These are phyloP conservation scores for carrot (Daucus carota) DNA, from an alignment of 129 eudicot genomes.

Conservation along the genomic window DNA sequence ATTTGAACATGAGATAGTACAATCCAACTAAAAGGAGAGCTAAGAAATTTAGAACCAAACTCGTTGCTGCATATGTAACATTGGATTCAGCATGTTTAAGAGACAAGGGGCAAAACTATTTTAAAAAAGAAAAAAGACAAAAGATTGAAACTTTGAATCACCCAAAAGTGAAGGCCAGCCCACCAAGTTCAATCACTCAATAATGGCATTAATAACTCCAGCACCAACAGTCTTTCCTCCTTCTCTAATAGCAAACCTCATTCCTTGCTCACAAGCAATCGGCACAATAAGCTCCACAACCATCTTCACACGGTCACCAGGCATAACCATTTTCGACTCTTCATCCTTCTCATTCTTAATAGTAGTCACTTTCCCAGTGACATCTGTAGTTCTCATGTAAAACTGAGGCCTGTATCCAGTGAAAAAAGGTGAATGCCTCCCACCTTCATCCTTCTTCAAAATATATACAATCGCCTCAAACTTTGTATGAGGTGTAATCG, in stretches of 20 bases:
- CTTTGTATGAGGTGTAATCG: slow-evolving; percentile 66
- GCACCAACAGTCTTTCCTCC: slow-evolving; percentile 99
- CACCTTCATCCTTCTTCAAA: slow-evolving; percentile 90
- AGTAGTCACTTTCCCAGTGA: slow-evolving; percentile 63
- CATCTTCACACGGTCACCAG: slow-evolving; percentile 92
- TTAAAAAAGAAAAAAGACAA: slow-evolving; percentile 20
- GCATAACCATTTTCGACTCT: slow-evolving; percentile 93
- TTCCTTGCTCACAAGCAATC: slow-evolving; percentile 77
- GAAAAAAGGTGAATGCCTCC: slow-evolving; percentile 83
- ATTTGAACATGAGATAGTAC: slow-evolving; percentile 20
- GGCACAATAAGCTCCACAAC: slow-evolving; percentile 81
- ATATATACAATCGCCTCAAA: slow-evolving; percentile 75
- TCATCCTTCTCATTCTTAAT: slow-evolving; percentile 82
- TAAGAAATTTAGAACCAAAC: slow-evolving; percentile 20
- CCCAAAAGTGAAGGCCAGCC: slow-evolving; percentile 10
- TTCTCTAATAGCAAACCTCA: slow-evolving; percentile 97
- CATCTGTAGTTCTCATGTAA: slow-evolving; percentile 92
- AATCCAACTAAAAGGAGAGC: slow-evolving; percentile 24
- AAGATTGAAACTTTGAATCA: slow-evolving; percentile 21
- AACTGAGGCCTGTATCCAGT: slow-evolving; percentile 88
- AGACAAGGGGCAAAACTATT: slow-evolving; percentile 25
- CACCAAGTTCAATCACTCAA: slow-evolving; percentile 38
- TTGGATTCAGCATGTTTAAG: slow-evolving; percentile 3
- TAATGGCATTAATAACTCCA: slow-evolving; percentile 68
- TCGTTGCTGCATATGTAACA: slow-evolving; percentile 32